These are phyloP conservation scores for Myrica gale DNA, from an alignment of 306 rosid species.

Conservation along the genomic window DNA sequence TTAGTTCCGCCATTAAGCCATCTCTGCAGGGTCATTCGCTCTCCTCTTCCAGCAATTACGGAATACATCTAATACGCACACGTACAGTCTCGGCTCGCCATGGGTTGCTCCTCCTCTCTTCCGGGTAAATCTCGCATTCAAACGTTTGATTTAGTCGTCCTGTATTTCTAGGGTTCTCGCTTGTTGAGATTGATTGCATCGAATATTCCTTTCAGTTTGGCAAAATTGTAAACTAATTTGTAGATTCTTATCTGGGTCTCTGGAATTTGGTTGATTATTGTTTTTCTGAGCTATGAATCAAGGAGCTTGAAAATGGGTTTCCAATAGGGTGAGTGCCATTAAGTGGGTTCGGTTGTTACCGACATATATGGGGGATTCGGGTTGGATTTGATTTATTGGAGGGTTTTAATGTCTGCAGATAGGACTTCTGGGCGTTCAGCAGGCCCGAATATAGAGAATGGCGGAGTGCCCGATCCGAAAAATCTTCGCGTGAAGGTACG, in stretches of 20 bases:
- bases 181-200: background rate
- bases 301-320: background rate
- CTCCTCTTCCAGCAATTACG: background rate
- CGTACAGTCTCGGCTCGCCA: slow-evolving; percentile 17
- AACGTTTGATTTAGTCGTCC: background rate
- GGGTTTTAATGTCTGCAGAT: slow-evolving; percentile 51
- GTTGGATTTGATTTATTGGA: slow-evolving; percentile 23
- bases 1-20: background rate
- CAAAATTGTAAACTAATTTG: background rate
- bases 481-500: slow-evolving; percentile 88
- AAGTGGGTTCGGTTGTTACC: background rate
- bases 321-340: background rate
- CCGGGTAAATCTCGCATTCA: slow-evolving; percentile 44
- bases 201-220: background rate
- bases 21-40: background rate
- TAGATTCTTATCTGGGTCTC: background rate
- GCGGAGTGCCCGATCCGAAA: slow-evolving; percentile 73
- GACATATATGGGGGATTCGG: slow-evolving; percentile 29
- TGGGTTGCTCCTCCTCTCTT: slow-evolving; percentile 88
- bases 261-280: background rate
- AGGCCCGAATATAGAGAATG: slow-evolving; percentile 57
- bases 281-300: slow-evolving; percentile 25
- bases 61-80: background rate
- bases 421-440: slow-evolving; percentile 59
- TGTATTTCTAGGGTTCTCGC: background rate